Conservation (phyloP, 177 flowering plant species). For the Vitis hybrid region DNA sequence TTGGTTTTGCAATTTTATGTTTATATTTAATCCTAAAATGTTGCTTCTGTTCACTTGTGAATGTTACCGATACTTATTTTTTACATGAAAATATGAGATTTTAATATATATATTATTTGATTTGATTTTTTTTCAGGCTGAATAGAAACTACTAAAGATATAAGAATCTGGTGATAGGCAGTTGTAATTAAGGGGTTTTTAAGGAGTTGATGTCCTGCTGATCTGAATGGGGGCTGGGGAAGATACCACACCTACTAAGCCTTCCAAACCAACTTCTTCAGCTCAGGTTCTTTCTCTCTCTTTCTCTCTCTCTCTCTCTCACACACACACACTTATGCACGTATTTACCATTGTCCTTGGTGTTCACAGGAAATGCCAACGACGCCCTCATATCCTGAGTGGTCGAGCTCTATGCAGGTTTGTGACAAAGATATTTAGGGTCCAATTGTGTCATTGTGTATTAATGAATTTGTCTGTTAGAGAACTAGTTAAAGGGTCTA, state of each 20-base stretch:
- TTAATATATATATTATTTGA: too few relatives aligned
- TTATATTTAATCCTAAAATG: too few relatives aligned
- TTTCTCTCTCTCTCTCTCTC: neutral
- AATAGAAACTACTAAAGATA: slow-evolving; percentile 9
- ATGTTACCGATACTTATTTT: too few relatives aligned
- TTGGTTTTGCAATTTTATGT: too few relatives aligned
- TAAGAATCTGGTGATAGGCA: slow-evolving; percentile 7
- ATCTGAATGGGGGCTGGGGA: slow-evolving; percentile 68
- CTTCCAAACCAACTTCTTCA: slow-evolving; percentile 56
- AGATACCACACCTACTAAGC: slow-evolving; percentile 54
- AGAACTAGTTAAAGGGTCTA: neutral
- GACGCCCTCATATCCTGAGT: slow-evolving; percentile 73
- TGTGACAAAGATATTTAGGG: slow-evolving; percentile 3
- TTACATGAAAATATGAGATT: too few relatives aligned
- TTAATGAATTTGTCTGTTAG: neutral
- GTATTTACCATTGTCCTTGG: neutral
- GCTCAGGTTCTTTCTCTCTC: slow-evolving; percentile 45
- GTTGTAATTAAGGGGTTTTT: slow-evolving; percentile 9
- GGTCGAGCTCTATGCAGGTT: slow-evolving; percentile 91
- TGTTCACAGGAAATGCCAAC: slow-evolving; percentile 61
- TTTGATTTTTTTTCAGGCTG: neutral
- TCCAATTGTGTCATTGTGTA: neutral
- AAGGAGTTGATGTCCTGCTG: slow-evolving; percentile 2
- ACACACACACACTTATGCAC: neutral
- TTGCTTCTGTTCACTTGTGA: too few relatives aligned